Percentiles rank a stretch among this genome's conserved stretches.
phyloP scores from a whole-genome alignment of 2,329 filamentous ascomycete genomes.

The Gaeumannomyces tritici region DNA sequence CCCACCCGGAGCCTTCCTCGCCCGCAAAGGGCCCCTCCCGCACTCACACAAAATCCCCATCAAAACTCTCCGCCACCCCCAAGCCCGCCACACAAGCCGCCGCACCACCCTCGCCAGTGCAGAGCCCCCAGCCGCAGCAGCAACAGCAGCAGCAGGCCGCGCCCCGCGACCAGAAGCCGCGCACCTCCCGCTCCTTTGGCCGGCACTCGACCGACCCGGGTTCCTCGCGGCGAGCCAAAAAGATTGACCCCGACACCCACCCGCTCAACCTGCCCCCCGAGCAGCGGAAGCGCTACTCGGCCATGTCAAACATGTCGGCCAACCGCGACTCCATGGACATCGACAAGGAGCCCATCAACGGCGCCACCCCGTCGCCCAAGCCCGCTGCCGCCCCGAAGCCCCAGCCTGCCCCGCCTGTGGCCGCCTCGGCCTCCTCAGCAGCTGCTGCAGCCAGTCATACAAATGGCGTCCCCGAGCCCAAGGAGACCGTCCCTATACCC shows the following conservation, averaged over 20 bases:
- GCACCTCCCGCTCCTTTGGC: slow-evolving; percentile 28
- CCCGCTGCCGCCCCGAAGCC: slow-evolving; percentile 8
- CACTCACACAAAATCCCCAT: slow-evolving; percentile 12
- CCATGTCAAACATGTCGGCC: slow-evolving; percentile 50
- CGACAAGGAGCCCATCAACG: slow-evolving; percentile 53
- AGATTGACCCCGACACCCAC: slow-evolving; percentile 63
- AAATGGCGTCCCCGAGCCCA: slow-evolving; percentile 17
- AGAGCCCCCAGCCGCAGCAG: neutral
- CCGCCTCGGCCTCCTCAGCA: slow-evolving; percentile 39
- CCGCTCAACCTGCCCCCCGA: slow-evolving; percentile 86
- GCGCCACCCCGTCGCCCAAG: slow-evolving; percentile 17
- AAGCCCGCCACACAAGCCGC: slow-evolving; percentile 5
- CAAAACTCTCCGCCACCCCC: slow-evolving; percentile 10
- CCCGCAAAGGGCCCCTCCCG: slow-evolving; percentile 13
- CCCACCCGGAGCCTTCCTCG: slow-evolving; percentile 22
- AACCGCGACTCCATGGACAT: slow-evolving; percentile 65
- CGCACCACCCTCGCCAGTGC: neutral
- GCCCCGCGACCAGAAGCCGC: slow-evolving; percentile 17
- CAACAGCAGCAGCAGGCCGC: neutral
- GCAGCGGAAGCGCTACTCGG: slow-evolving; percentile 68
- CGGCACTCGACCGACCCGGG: slow-evolving; percentile 39
- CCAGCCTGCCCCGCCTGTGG: neutral
- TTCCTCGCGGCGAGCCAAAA: slow-evolving; percentile 34
- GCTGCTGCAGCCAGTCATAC: slow-evolving; percentile 22
- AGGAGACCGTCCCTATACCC: slow-evolving; percentile 47